Evolutionary conservation across 1,284 basidiomycete genomes (phyloP).

Genomic region (Cryptococcus sp.): DNA sequence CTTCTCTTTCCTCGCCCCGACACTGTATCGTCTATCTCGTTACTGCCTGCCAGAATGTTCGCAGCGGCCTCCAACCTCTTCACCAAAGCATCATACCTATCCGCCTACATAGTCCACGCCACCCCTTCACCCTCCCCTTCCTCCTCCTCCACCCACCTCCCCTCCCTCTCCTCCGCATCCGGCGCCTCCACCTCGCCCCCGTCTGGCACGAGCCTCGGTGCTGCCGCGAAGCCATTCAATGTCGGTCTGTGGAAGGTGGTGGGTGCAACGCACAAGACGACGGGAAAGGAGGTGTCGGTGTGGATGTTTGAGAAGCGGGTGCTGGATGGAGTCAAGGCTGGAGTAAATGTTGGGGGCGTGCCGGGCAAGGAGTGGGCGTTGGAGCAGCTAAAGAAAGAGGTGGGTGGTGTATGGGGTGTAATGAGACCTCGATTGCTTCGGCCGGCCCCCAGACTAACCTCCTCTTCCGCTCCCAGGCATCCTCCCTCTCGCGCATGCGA

Average conservation of each 20-base stretch:
- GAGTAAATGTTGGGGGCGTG: constrained; percentile 53
- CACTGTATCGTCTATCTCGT: no score
- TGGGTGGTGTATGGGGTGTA: constrained; percentile 47
- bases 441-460: not conserved
- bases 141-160: constrained; percentile 43
- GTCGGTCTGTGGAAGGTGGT: constrained; percentile 88
- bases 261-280: constrained; percentile 77
- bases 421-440: not conserved
- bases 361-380: constrained; percentile 61
- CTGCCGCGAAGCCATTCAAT: constrained; percentile 53
- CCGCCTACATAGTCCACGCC: constrained; percentile 66
- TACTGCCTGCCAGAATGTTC: constrained; percentile 57
- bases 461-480: constrained; percentile 58
- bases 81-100: constrained; percentile 75
- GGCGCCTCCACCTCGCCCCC: constrained; percentile 47
- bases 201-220: constrained; percentile 2
- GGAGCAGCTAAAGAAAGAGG: constrained; percentile 84
- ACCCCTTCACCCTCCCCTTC: constrained; percentile 30
- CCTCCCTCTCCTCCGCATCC: constrained; percentile 46
- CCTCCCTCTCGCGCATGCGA: constrained; percentile 75
- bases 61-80: constrained; percentile 90
- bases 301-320: constrained; percentile 84
- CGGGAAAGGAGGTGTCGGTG: constrained; percentile 78
- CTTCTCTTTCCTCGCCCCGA: no score
- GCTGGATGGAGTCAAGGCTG: constrained; percentile 66